Conservation (phyloP, 495 filamentous ascomycete genomes). For the Podospora conica region DNA sequence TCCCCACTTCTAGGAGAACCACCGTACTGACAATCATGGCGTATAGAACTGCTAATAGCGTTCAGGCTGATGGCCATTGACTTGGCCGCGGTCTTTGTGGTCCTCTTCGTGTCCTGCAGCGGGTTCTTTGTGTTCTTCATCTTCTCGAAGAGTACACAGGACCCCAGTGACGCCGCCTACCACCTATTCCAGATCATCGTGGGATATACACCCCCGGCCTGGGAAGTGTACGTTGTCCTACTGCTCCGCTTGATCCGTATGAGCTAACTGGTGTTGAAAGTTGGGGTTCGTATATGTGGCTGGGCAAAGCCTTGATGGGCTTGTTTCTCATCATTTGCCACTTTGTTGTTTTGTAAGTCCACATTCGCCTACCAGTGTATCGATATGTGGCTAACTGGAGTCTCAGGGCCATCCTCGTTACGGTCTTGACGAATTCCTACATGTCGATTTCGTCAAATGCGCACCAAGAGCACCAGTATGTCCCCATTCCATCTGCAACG, state of each 20-base stretch:
- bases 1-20: neutral
- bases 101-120: constrained; percentile 79
- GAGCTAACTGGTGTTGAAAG: constrained; percentile 36
- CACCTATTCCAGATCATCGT: constrained; percentile 88
- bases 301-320: constrained; percentile 68
- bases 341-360: constrained; percentile 70
- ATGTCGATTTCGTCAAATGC: constrained; percentile 90
- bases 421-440: constrained; percentile 88
- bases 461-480: constrained; percentile 80
- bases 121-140: constrained; percentile 94
- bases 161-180: constrained; percentile 68
- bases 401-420: constrained; percentile 72
- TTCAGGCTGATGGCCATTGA: constrained; percentile 91
- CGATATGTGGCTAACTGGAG: neutral
- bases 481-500: neutral
- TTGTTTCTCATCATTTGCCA: constrained; percentile 89
- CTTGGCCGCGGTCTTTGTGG: constrained; percentile 70
- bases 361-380: neutral
- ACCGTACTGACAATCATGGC: neutral
- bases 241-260: neutral
- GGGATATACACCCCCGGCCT: constrained; percentile 59
- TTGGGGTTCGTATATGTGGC: constrained; percentile 73
- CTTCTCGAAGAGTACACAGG: constrained; percentile 58
- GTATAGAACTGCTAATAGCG: constrained; percentile 69
- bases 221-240: constrained; percentile 40